A percentile compares a stretch with the other conserved stretches of the same genome.
phyloP scores from a whole-genome alignment of 805 yeast species.

The Clavispora asparagi region DNA sequence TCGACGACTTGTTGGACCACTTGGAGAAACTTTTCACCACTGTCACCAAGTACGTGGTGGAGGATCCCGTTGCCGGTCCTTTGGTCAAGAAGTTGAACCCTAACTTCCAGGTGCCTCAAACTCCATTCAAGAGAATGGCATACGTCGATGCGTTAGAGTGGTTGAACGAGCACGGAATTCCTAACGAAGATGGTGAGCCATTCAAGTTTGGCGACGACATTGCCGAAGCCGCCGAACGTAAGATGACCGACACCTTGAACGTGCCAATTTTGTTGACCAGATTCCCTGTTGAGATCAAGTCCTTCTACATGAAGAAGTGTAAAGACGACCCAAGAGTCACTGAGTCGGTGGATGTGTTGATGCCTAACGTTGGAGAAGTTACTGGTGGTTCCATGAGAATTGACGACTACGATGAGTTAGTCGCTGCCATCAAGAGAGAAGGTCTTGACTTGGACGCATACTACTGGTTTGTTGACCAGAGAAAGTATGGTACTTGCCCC shows the following conservation, averaged over 20 bases:
- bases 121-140: slow-evolving; percentile 88
- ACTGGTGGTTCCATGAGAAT: slow-evolving; percentile 99
- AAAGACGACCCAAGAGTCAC: slow-evolving; percentile 89
- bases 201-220: slow-evolving; percentile 98
- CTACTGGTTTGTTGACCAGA: slow-evolving; percentile 95
- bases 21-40: slow-evolving; percentile 73
- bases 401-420: slow-evolving; percentile 69
- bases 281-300: slow-evolving; percentile 96
- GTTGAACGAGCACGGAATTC: slow-evolving; percentile 92
- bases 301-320: slow-evolving; percentile 96
- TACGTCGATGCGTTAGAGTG: slow-evolving; percentile 89
- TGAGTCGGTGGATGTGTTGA: slow-evolving; percentile 94
- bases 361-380: slow-evolving; percentile 99
- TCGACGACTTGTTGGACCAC: slow-evolving; percentile 82
- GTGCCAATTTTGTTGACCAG: slow-evolving; percentile 87
- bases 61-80: slow-evolving; percentile 91
- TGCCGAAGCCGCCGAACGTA: slow-evolving; percentile 99
- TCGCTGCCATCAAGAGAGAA: slow-evolving; percentile 92
- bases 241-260: slow-evolving; percentile 93
- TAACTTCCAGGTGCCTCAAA: slow-evolving; percentile 69
- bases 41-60: slow-evolving; percentile 68
- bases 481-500: slow-evolving; percentile 96
- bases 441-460: slow-evolving; percentile 75
- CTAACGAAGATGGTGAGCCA: slow-evolving; percentile 89
- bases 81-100: slow-evolving; percentile 91